A percentile compares a stretch with the other conserved stretches of the same genome.
phyloP scores from a whole-genome alignment of 2,329 filamentous ascomycete species.

The Cyphellophora europaea region DNA sequence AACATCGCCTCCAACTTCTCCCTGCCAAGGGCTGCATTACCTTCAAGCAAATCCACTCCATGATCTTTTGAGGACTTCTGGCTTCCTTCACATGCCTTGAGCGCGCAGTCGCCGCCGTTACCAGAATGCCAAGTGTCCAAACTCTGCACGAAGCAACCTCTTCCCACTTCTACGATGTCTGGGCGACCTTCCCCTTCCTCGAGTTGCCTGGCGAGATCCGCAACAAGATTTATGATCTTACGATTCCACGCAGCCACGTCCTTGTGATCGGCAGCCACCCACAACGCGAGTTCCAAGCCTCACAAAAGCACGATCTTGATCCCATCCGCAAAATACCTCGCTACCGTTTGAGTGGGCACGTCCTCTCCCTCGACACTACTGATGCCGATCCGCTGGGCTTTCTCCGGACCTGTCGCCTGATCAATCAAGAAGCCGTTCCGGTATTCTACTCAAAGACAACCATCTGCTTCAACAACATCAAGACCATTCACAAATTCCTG shows the following conservation, averaged over 20 bases:
- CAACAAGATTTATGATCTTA: slow-evolving; percentile 56
- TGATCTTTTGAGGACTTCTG: no score
- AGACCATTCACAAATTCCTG: slow-evolving; percentile 30
- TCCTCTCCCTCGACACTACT: slow-evolving; percentile 3
- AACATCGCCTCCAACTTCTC: no score
- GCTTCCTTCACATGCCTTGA: no score
- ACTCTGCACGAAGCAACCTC: no score
- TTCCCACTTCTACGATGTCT: no score
- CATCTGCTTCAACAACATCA: slow-evolving; percentile 16
- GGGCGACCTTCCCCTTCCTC: slow-evolving; percentile 49
- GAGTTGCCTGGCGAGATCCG: slow-evolving; percentile 61
- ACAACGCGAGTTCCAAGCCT: slow-evolving; percentile 12
- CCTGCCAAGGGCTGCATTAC: no score
- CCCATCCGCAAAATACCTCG: slow-evolving; percentile 10
- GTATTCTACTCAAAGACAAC: slow-evolving; percentile 17
- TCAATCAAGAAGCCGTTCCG: slow-evolving; percentile 15
- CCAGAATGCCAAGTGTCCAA: no score
- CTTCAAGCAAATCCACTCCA: no score
- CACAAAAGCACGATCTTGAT: slow-evolving; percentile 6
- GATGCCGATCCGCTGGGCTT: slow-evolving; percentile 2
- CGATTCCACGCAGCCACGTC: slow-evolving; percentile 37
- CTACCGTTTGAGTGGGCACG: slow-evolving; percentile 7
- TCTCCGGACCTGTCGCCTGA: slow-evolving; percentile 16
- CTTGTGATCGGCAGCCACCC: slow-evolving; percentile 12
- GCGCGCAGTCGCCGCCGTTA: no score